Evolutionary conservation across 768 basidiomycete species (phyloP), one percentile per base, ranked within the genome.

Genomic region (Coprinopsis cinerea): DNA sequence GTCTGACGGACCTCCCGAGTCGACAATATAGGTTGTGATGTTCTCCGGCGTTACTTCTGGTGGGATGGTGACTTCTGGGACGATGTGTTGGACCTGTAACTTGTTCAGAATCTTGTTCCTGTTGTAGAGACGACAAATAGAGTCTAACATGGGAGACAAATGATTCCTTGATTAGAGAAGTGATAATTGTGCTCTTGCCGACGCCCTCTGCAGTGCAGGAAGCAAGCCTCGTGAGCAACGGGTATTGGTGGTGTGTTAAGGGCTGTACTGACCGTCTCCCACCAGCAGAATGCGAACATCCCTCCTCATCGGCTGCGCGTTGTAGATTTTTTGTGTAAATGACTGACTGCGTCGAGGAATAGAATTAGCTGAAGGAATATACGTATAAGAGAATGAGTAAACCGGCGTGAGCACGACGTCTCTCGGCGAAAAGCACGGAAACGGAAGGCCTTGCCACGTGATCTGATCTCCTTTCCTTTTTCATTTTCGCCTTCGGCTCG

Each of bases 31-130:
- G 3, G 94, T 97, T 1, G 95, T 97, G 34, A 99, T 92, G 63
- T 96, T 93, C 71, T 95, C 93, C 43, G 95, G 92, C 18, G 93
- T 95, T 41, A 96, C 92, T 68, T 94, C 91, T 59, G 94, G 92
- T 5, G 95, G 96, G 48, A 99, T 96, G 5, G 95, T 97, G 40
- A 99, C 93, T 67, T 97, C 95, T 2, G 95, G 95, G 34, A 97
- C 86, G 59, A 95, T 76, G 58, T 92, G 88, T 67, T 95, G 92
- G 40, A 96, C 93, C 94, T 96, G 60, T 3, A 23, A 10, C 48
- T 28, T 24, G 20, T 32, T 20, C 4, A 44, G 32, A 32, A 15
- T 23, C 35, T 15, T 26, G 13, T 42, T 53, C 43, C 26, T 24
- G 53, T 26, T 30, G 57, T 47, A 32, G 7, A 44, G 26, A 2